Evolutionary conservation across 495 filamentous ascomycete genomes (phyloP).

Genomic region (Xylaria flabelliformis): DNA sequence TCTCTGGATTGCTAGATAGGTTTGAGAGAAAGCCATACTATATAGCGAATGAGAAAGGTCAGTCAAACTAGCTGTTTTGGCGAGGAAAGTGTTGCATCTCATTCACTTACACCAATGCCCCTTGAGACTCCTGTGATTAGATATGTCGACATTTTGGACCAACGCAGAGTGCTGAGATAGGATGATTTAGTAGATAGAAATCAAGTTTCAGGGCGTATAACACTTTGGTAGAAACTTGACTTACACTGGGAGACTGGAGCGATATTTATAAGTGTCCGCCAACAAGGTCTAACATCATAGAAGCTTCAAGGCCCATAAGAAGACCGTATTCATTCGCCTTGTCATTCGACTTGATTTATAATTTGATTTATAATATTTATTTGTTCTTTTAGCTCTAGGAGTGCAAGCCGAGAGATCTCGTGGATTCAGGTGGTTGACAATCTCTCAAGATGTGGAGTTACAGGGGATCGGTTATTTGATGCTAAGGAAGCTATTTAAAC

Average conservation of each 20-base stretch:
- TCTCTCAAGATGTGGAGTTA: background rate
- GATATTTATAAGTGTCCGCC: background rate
- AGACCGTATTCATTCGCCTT: background rate
- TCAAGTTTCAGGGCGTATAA: background rate
- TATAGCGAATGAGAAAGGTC: background rate
- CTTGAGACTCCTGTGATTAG: slow-evolving; percentile 3
- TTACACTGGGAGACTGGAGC: background rate
- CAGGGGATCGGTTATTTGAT: background rate
- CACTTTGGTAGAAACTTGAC: background rate
- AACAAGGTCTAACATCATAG: background rate
- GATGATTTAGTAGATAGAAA: background rate
- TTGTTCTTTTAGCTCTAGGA: background rate
- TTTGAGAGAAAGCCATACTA: slow-evolving; percentile 1
- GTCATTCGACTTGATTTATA: slow-evolving; percentile 1
- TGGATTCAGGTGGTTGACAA: slow-evolving; percentile 4
- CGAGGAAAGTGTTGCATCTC: background rate
- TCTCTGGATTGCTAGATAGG: background rate
- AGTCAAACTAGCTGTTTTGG: background rate
- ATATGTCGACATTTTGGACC: background rate
- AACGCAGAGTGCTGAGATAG: background rate
- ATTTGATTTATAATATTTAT: slow-evolving; percentile 1
- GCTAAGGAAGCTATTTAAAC: background rate
- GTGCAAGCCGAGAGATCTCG: background rate
- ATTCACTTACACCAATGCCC: slow-evolving; percentile 6
- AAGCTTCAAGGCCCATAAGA: background rate